These are phyloP conservation scores for Geranium brycei DNA, from an alignment of 345 rosid species.

Conservation along the genomic window DNA sequence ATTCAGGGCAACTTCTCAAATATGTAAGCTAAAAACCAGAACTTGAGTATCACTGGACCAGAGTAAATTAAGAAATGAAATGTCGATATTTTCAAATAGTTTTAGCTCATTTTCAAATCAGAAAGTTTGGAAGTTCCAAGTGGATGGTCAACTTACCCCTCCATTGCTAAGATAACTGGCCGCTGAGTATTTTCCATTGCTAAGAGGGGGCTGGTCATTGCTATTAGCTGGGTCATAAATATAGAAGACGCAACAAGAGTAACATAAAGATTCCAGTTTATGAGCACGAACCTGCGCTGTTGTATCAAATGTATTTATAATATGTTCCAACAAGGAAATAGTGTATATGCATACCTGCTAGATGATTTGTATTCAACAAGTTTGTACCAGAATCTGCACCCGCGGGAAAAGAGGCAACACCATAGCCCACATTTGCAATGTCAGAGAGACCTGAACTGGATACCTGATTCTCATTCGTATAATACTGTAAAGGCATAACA, in stretches of 20 bases:
- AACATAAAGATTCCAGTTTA: neutral
- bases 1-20: neutral
- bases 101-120: neutral
- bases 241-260: neutral
- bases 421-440: slow-evolving; percentile 20
- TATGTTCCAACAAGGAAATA: neutral
- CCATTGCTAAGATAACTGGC: neutral
- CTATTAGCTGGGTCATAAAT: neutral
- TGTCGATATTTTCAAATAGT: neutral
- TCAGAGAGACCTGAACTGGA: slow-evolving; percentile 29
- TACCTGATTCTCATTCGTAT: slow-evolving; percentile 86
- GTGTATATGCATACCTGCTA: neutral
- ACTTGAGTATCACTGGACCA: neutral
- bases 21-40: neutral
- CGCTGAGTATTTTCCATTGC: neutral
- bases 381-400: neutral
- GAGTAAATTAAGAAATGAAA: too few species aligned
- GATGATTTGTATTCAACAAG: too few species aligned
- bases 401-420: neutral
- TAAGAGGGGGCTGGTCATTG: neutral
- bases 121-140: neutral
- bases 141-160: neutral
- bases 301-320: neutral
- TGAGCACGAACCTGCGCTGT: neutral
- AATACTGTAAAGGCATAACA: slow-evolving; percentile 86